Conservation (phyloP, 345 rosid genomes). For the Aethionema arabicum region DNA sequence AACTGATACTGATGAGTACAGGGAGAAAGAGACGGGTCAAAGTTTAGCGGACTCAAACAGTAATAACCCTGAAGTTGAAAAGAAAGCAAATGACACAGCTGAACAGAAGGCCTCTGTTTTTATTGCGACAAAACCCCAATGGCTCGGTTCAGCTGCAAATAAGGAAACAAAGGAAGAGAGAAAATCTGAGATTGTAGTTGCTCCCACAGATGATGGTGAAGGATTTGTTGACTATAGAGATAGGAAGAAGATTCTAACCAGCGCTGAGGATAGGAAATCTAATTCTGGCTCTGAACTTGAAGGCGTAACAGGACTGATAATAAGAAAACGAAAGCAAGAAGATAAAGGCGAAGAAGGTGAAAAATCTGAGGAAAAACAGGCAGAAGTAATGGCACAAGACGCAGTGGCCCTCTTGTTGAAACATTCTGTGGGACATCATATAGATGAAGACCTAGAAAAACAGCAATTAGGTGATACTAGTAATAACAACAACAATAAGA, state of each 20-base stretch:
- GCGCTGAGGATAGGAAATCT: constrained; percentile 18
- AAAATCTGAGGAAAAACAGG: constrained; percentile 43
- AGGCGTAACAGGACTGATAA: constrained; percentile 69
- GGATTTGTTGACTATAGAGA: constrained; percentile 86
- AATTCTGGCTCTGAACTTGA: constrained; percentile 44
- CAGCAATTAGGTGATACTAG: constrained; percentile 24
- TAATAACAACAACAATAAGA: constrained; percentile 25
- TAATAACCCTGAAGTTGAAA: constrained; percentile 42
- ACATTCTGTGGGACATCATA: constrained; percentile 68
- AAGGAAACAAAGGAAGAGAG: constrained; percentile 43
- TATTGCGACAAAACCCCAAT: constrained; percentile 68
- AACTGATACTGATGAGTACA: constrained; percentile 29
- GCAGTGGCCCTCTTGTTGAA: constrained; percentile 85
- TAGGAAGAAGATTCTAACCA: constrained; percentile 53
- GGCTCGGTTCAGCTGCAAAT: constrained; percentile 87
- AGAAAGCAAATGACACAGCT: constrained; percentile 36
- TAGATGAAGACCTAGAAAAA: constrained; percentile 47
- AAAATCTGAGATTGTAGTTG: constrained; percentile 37
- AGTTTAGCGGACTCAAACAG: constrained; percentile 26
- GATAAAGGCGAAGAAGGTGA: constrained; percentile 42
- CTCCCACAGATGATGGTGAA: constrained; percentile 44
- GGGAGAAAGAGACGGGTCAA: constrained; percentile 38
- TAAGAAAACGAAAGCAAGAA: constrained; percentile 69
- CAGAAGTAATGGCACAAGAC: constrained; percentile 64
- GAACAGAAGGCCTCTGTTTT: constrained; percentile 48